Percentiles rank a stretch among this genome's conserved stretches.
Evolutionary conservation across 2,329 filamentous ascomycete genomes (phyloP).

Genomic region (Xylaria hypoxylon): DNA sequence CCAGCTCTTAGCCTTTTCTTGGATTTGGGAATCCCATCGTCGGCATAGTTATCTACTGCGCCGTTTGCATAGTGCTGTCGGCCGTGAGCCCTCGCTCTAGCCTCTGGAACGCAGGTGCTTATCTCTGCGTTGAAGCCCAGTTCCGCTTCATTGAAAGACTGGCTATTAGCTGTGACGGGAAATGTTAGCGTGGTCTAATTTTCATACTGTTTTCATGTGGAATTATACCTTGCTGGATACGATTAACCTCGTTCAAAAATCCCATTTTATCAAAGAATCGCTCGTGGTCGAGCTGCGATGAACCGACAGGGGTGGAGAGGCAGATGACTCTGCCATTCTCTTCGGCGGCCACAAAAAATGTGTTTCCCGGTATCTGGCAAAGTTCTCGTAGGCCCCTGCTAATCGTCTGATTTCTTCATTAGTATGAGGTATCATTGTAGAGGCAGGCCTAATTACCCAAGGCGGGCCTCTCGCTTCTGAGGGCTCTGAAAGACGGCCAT

Average conservation of each 20-base stretch:
- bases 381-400: conserved; percentile 63
- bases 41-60: conserved; percentile 42
- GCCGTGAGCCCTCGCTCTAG: conserved; percentile 35
- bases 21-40: conserved; percentile 49
- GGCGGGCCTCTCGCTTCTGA: conserved; percentile 55
- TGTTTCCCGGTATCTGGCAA: conserved; percentile 63
- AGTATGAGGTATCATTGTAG: conserved; percentile 27
- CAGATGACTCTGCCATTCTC: conserved; percentile 58
- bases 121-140: conserved; percentile 34
- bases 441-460: conserved; percentile 50
- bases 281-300: conserved; percentile 47
- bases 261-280: conserved; percentile 61
- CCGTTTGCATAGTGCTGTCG: conserved; percentile 13
- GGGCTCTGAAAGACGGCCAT: conserved; percentile 52
- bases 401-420: conserved; percentile 57
- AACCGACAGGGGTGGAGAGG: conserved; percentile 51
- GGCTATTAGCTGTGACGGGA: background rate
- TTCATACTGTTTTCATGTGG: background rate
- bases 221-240: conserved; percentile 55
- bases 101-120: conserved; percentile 31
- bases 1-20: conserved; percentile 52
- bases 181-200: conserved; percentile 5
- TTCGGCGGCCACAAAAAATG: conserved; percentile 65
- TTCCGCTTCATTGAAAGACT: conserved; percentile 37
- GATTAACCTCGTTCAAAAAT: conserved; percentile 56